These are phyloP conservation scores for Zygoascus tannicola DNA, from an alignment of 805 yeast genomes.

Conservation along the genomic window DNA sequence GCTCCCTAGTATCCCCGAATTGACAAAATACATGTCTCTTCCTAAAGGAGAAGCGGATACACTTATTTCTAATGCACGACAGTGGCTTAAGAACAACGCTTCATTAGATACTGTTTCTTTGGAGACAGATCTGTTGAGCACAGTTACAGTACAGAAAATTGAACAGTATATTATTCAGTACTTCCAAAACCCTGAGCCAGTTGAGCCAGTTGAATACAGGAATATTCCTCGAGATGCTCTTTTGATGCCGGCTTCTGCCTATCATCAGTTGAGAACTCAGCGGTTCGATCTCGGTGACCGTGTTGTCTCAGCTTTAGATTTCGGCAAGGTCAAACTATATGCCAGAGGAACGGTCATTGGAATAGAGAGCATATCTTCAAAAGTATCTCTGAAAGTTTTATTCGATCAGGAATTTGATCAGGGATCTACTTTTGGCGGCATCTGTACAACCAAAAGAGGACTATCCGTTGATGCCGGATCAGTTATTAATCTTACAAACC, in stretches of 20 bases:
- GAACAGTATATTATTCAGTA: slow-evolving; percentile 50
- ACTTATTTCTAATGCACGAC: slow-evolving; percentile 33
- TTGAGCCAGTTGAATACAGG: slow-evolving; percentile 47
- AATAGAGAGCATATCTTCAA: slow-evolving; percentile 49
- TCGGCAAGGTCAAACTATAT: slow-evolving; percentile 83
- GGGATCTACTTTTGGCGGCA: slow-evolving; percentile 75
- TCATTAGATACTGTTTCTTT: slow-evolving; percentile 42
- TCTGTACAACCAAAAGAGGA: slow-evolving; percentile 72
- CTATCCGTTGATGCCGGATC: slow-evolving; percentile 71
- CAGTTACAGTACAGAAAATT: slow-evolving; percentile 52
- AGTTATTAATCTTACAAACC: slow-evolving; percentile 64
- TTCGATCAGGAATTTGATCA: slow-evolving; percentile 79
- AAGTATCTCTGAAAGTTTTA: slow-evolving; percentile 56
- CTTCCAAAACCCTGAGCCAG: slow-evolving; percentile 32
- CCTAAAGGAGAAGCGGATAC: slow-evolving; percentile 25
- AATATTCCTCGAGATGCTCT: slow-evolving; percentile 83
- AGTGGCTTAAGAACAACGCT: slow-evolving; percentile 40
- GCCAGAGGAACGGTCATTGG: slow-evolving; percentile 83
- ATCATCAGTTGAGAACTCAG: slow-evolving; percentile 64
- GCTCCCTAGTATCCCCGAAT: slow-evolving; percentile 16
- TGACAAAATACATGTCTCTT: slow-evolving; percentile 10
- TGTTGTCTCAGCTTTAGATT: slow-evolving; percentile 70
- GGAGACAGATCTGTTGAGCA: slow-evolving; percentile 70
- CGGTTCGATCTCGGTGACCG: slow-evolving; percentile 81
- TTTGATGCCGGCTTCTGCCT: slow-evolving; percentile 64